Conservation (phyloP, 164 flowering plant species). For the Warburgia ugandensis region DNA sequence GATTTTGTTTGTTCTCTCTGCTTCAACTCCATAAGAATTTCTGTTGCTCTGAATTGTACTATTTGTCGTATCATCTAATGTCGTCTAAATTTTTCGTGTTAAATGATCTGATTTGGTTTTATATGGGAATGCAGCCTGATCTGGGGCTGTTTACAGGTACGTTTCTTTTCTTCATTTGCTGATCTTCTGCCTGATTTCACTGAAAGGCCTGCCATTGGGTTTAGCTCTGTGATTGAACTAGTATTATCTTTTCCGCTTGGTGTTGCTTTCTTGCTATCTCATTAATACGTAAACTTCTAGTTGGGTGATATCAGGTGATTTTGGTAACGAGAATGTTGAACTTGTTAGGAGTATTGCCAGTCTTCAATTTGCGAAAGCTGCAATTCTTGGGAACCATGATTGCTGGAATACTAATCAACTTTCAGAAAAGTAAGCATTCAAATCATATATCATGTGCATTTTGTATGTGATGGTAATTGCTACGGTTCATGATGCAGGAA, state of each 20-base stretch:
- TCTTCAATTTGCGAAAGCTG: slow-evolving; percentile 65
- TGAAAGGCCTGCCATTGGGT: too few relatives aligned
- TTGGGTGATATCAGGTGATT: slow-evolving; percentile 53
- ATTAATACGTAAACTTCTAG: too few relatives aligned
- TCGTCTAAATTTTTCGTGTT: not conserved
- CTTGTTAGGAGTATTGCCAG: slow-evolving; percentile 66
- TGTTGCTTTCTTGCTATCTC: too few relatives aligned
- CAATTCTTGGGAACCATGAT: slow-evolving; percentile 91
- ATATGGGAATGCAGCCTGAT: slow-evolving; percentile 68
- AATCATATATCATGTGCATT: not conserved
- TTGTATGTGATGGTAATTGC: not conserved
- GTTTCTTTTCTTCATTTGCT: slow-evolving; percentile 19
- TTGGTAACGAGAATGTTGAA: slow-evolving; percentile 86
- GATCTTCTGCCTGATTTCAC: slow-evolving; percentile 8
- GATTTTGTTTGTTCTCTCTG: too few relatives aligned
- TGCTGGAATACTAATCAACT: slow-evolving; percentile 61
- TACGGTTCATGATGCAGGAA: not conserved
- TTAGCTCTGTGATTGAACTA: too few relatives aligned
- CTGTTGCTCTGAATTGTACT: too few relatives aligned
- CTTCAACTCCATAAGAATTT: too few relatives aligned
- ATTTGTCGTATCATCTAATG: too few relatives aligned
- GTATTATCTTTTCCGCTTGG: too few relatives aligned
- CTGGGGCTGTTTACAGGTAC: slow-evolving; percentile 92
- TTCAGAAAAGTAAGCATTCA: slow-evolving; percentile 38
- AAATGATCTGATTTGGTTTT: slow-evolving; percentile 13